A percentile compares a stretch with the other conserved stretches of the same genome.
Evolutionary conservation across 768 basidiomycete genomes (phyloP).

Genomic region (Mycena crocata): DNA sequence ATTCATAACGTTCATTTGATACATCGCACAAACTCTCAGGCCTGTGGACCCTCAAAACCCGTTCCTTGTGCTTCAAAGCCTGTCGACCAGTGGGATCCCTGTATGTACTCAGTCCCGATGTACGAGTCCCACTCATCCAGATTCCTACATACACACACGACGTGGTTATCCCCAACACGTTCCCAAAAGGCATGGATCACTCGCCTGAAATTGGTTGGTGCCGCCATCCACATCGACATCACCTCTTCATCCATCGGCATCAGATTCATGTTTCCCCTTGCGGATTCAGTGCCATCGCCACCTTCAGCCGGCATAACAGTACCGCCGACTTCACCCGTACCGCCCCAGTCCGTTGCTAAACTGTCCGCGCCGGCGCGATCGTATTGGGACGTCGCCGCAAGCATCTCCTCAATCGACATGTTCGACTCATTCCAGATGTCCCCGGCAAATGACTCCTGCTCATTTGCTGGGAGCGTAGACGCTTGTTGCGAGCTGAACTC

Average conservation of each 20-base stretch:
- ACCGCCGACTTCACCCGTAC: too few relatives aligned
- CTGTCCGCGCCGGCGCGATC: too few relatives aligned
- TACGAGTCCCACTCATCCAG: constrained; percentile 30
- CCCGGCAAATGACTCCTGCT: too few relatives aligned
- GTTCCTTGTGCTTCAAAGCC: constrained; percentile 12
- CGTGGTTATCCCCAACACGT: not conserved
- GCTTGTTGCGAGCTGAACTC: too few relatives aligned
- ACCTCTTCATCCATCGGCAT: constrained; percentile 28
- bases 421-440: too few relatives aligned
- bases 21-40: too few relatives aligned
- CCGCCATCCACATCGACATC: constrained; percentile 26
- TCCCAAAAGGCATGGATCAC: too few relatives aligned
- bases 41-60: too few relatives aligned
- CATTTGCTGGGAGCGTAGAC: too few relatives aligned
- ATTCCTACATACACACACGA: constrained; percentile 6
- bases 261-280: constrained; percentile 29
- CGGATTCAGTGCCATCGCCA: constrained; percentile 19
- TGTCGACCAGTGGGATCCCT: constrained; percentile 13
- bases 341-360: too few relatives aligned
- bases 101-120: constrained; percentile 17
- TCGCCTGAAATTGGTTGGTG: constrained; percentile 20
- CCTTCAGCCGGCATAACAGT: too few relatives aligned
- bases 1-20: too few relatives aligned
- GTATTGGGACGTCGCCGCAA: constrained; percentile 25
- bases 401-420: constrained; percentile 28